A percentile compares a stretch with the other conserved stretches of the same genome.
Evolutionary conservation across 768 basidiomycete species (phyloP).

Genomic region (Suillus weaverae): DNA sequence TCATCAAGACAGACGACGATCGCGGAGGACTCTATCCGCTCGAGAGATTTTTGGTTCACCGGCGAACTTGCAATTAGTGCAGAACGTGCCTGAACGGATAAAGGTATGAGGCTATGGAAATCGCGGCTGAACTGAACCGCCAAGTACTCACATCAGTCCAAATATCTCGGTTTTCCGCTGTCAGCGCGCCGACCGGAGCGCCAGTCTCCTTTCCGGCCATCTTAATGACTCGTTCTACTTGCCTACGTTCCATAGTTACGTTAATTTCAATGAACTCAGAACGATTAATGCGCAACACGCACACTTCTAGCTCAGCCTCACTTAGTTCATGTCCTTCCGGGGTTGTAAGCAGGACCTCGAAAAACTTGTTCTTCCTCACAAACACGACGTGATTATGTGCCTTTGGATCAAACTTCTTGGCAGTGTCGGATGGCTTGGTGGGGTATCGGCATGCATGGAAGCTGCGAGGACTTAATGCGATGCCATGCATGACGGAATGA

Average conservation of each 20-base stretch:
- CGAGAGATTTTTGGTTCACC: constrained; percentile 63
- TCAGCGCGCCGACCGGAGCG: constrained; percentile 76
- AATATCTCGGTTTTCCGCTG: constrained; percentile 83
- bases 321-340: constrained; percentile 68
- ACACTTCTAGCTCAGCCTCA: constrained; percentile 80
- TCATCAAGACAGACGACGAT: constrained; percentile 87
- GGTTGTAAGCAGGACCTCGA: constrained; percentile 70
- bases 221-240: constrained; percentile 68
- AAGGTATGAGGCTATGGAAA: background rate
- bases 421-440: constrained; percentile 77
- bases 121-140: background rate
- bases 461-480: constrained; percentile 33
- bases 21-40: constrained; percentile 87
- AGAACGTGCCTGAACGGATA: constrained; percentile 45
- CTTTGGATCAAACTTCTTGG: constrained; percentile 72
- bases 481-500: background rate
- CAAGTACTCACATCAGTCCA: constrained; percentile 83
- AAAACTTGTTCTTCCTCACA: constrained; percentile 90
- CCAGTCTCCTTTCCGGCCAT: constrained; percentile 50
- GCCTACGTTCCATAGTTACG: constrained; percentile 35
- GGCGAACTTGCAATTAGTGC: constrained; percentile 65
- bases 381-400: constrained; percentile 88
- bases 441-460: constrained; percentile 96
- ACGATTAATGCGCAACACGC: constrained; percentile 17
- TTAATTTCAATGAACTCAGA: constrained; percentile 9